These are phyloP conservation scores for Collariella sp. DNA, from an alignment of 495 filamentous ascomycete genomes.

Conservation along the genomic window DNA sequence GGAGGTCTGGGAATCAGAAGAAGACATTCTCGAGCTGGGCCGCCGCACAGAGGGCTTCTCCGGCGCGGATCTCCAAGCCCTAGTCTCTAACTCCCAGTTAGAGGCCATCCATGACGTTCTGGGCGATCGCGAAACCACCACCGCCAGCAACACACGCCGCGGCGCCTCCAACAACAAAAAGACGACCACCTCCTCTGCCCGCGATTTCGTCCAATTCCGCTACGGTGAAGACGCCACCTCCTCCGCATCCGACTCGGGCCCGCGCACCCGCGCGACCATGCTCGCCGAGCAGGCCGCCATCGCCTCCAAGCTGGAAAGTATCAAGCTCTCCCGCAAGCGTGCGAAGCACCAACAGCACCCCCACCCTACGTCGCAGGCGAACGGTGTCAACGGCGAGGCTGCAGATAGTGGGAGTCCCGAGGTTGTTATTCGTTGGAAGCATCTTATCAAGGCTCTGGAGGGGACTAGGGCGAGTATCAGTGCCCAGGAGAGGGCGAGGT, in stretches of 20 bases:
- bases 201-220: slow-evolving; percentile 72
- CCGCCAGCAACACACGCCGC: slow-evolving; percentile 28
- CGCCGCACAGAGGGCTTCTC: slow-evolving; percentile 80
- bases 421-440: slow-evolving; percentile 79
- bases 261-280: slow-evolving; percentile 53
- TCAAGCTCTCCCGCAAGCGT: slow-evolving; percentile 59
- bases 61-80: slow-evolving; percentile 87
- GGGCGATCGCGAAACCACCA: slow-evolving; percentile 46
- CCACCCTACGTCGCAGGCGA: too few species aligned
- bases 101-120: slow-evolving; percentile 94
- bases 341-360: too few species aligned
- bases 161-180: neutral
- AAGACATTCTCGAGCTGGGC: slow-evolving; percentile 59
- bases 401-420: slow-evolving; percentile 44
- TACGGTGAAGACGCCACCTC: slow-evolving; percentile 54
- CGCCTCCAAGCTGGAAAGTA: slow-evolving; percentile 60
- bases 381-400: slow-evolving; percentile 19
- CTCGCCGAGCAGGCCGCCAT: slow-evolving; percentile 64
- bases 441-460: slow-evolving; percentile 66
- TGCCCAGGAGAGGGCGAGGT: slow-evolving; percentile 57
- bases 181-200: neutral
- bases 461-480: slow-evolving; percentile 81
- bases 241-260: slow-evolving; percentile 30
- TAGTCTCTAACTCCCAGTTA: slow-evolving; percentile 92
- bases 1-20: slow-evolving; percentile 45